Percentiles rank a stretch among this genome's conserved stretches.
Conservation (phyloP, 495 filamentous ascomycete genomes). For the Penicillium ucsense region DNA sequence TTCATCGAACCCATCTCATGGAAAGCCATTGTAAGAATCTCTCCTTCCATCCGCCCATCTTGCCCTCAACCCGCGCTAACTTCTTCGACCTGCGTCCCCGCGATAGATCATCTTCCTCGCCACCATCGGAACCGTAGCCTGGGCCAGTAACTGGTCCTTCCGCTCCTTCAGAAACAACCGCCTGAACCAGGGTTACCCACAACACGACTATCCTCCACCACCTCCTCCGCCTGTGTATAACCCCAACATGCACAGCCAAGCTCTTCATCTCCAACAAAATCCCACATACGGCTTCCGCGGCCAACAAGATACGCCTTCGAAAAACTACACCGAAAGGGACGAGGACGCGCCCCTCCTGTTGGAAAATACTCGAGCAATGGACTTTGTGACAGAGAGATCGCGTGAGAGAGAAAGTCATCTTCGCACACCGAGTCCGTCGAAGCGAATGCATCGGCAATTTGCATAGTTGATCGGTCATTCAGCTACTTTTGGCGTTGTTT, state of each 20-base stretch:
- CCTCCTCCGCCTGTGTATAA: conserved; percentile 12
- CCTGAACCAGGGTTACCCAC: conserved; percentile 24
- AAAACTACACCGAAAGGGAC: conserved; percentile 13
- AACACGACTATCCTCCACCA: conserved; percentile 14
- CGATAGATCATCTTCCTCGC: conserved; percentile 31
- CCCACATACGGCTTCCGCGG: conserved; percentile 19
- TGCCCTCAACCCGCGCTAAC: conserved; percentile 8
- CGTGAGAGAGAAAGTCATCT: conserved; percentile 27
- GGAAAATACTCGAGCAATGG: conserved; percentile 21
- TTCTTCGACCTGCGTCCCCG: neutral
- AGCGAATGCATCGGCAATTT: conserved; percentile 21
- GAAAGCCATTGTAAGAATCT: conserved; percentile 54
- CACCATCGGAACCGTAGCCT: conserved; percentile 32
- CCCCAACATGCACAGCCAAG: conserved; percentile 13
- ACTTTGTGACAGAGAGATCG: conserved; percentile 26
- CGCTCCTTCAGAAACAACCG: conserved; percentile 32
- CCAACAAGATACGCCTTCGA: conserved; percentile 6
- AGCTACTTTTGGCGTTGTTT: too few relatives aligned
- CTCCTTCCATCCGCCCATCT: neutral
- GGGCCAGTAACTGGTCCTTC: conserved; percentile 41
- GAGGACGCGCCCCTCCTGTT: conserved; percentile 26
- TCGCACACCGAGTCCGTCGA: conserved; percentile 32
- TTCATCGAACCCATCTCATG: conserved; percentile 64
- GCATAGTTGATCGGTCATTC: conserved; percentile 1
- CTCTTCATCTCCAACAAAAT: conserved; percentile 17